phyloP scores from a whole-genome alignment of 1,139 yeast species.

The Candida buenavistaensis region DNA sequence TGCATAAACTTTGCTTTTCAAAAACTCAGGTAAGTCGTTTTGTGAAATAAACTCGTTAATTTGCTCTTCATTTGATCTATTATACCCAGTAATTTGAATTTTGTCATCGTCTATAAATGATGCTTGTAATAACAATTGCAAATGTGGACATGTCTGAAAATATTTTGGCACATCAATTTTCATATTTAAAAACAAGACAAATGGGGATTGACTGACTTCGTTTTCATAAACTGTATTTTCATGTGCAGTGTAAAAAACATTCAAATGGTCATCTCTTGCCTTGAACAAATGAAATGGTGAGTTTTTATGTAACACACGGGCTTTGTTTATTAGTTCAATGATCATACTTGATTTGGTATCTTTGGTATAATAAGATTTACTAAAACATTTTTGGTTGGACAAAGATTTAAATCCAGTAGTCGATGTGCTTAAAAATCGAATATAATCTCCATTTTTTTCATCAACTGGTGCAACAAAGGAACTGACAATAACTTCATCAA shows the following conservation, averaged over 20 bases:
- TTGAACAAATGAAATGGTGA: conserved; percentile 87
- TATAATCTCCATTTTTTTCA: conserved; percentile 19
- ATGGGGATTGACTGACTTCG: conserved; percentile 62
- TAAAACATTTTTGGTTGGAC: conserved; percentile 12
- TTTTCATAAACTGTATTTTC: conserved; percentile 56
- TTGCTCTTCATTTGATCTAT: conserved; percentile 22
- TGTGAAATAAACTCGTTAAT: conserved; percentile 25
- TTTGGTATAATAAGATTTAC: conserved; percentile 6
- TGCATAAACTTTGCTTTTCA: conserved; percentile 23
- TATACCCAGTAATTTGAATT: conserved; percentile 31
- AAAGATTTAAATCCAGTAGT: conserved; percentile 24
- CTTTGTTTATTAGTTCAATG: conserved; percentile 69
- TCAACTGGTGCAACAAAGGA: conserved; percentile 40
- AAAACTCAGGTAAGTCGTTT: conserved; percentile 21
- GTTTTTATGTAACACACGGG: conserved; percentile 72
- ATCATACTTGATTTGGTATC: conserved; percentile 27
- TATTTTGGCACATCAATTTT: conserved; percentile 23
- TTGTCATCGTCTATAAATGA: conserved; percentile 27
- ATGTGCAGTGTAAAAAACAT: conserved; percentile 78
- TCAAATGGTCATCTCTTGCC: conserved; percentile 28
- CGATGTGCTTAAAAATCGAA: conserved; percentile 29
- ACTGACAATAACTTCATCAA: conserved; percentile 53
- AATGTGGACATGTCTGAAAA: conserved; percentile 25
- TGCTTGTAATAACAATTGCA: conserved; percentile 29
- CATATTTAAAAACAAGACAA: conserved; percentile 65